phyloP scores from a whole-genome alignment of 1,139 yeast species.

The Hyphopichia wangnamkhiaoensis region DNA sequence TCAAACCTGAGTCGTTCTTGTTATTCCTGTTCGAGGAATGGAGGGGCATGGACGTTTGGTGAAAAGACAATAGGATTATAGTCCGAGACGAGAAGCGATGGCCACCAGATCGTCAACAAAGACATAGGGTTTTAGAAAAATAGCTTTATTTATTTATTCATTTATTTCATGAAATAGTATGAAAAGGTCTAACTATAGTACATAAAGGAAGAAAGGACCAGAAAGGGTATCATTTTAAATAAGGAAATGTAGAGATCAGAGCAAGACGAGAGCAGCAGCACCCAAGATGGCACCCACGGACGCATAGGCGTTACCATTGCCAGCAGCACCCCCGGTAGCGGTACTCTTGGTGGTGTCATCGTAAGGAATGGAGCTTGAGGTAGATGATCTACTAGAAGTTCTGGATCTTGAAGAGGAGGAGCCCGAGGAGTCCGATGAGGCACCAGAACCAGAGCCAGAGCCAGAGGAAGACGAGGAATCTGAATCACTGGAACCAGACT shows the following conservation, averaged over 20 bases:
- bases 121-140: too few relatives aligned
- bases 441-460: slow-evolving; percentile 10
- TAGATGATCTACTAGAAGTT: slow-evolving; percentile 8
- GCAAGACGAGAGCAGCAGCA: slow-evolving; percentile 36
- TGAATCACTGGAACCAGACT: slow-evolving; percentile 6
- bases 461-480: not conserved
- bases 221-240: slow-evolving; percentile 14
- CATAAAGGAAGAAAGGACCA: not conserved
- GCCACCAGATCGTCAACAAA: too few relatives aligned
- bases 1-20: not conserved
- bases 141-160: too few relatives aligned
- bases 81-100: too few relatives aligned
- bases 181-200: not conserved
- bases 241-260: slow-evolving; percentile 8
- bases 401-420: slow-evolving; percentile 11
- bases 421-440: slow-evolving; percentile 6
- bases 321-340: slow-evolving; percentile 14
- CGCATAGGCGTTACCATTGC: slow-evolving; percentile 14
- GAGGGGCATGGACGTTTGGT: too few relatives aligned
- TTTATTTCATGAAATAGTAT: too few relatives aligned
- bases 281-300: slow-evolving; percentile 41
- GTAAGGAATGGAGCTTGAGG: slow-evolving; percentile 7
- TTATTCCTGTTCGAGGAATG: not conserved
- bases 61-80: too few relatives aligned
- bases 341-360: slow-evolving; percentile 7